Conservation (phyloP, 345 rosid genomes). For the Hibiscus tridactylites region DNA sequence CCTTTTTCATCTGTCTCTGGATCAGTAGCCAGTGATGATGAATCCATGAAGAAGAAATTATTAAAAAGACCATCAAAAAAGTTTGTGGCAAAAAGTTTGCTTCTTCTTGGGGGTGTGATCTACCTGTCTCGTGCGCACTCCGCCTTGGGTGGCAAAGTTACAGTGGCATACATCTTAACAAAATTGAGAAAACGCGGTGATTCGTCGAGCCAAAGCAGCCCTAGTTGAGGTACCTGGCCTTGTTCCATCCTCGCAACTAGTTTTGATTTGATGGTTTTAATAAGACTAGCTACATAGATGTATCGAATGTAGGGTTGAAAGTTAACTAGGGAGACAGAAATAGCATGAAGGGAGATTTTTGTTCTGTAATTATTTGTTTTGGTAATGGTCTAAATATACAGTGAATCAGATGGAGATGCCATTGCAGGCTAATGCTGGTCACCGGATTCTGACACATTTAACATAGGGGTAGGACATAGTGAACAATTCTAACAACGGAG, state of each 20-base stretch:
- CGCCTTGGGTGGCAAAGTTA: slow-evolving; percentile 71
- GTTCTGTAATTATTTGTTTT: not conserved
- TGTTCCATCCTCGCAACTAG: not conserved
- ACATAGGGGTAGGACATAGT: not conserved
- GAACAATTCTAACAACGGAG: too few species aligned
- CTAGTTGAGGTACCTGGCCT: slow-evolving; percentile 10
- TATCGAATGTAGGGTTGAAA: not conserved
- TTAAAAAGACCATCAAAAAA: slow-evolving; percentile 56
- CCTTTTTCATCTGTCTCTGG: slow-evolving; percentile 16
- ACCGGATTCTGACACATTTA: not conserved
- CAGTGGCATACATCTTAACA: slow-evolving; percentile 67
- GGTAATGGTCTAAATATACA: not conserved
- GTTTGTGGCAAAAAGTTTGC: slow-evolving; percentile 49
- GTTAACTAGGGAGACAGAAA: not conserved
- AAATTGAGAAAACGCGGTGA: slow-evolving; percentile 55
- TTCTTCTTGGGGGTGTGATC: slow-evolving; percentile 68
- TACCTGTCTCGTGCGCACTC: slow-evolving; percentile 77
- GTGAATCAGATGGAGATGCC: not conserved
- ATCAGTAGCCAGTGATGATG: slow-evolving; percentile 9
- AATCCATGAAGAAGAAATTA: slow-evolving; percentile 30
- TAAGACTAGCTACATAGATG: not conserved
- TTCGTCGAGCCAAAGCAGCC: slow-evolving; percentile 18
- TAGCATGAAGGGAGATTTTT: not conserved
- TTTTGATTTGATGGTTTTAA: not conserved
- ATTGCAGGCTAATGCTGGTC: not conserved